Percentiles rank a stretch among this genome's conserved stretches.
Conservation (phyloP, 768 basidiomycete genomes). For the Pulveroboletus sp. region DNA sequence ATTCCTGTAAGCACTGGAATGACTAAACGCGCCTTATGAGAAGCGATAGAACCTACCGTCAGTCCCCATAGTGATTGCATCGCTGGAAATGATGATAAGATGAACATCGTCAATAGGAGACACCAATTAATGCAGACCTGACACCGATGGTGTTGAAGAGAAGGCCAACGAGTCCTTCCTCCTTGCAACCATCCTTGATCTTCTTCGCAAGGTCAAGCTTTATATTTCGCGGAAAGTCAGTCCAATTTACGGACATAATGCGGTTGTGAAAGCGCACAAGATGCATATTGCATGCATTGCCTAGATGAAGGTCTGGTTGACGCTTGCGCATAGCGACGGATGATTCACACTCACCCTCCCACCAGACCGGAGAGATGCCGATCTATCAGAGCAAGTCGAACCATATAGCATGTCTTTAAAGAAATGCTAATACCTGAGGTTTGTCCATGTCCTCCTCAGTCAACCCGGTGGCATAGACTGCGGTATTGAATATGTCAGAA, state of each 20-base stretch:
- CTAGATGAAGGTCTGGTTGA: constrained; percentile 32
- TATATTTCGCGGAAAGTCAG: constrained; percentile 3
- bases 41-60: constrained; percentile 51
- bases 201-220: constrained; percentile 77
- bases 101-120: neutral
- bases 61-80: constrained; percentile 88
- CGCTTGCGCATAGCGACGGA: neutral
- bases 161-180: constrained; percentile 76
- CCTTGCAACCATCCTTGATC: constrained; percentile 78
- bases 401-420: neutral
- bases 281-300: constrained; percentile 85
- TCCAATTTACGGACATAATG: neutral
- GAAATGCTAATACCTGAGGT: constrained; percentile 55
- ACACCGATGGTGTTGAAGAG: constrained; percentile 85
- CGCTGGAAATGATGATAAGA: constrained; percentile 38
- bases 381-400: constrained; percentile 44
- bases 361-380: constrained; percentile 87
- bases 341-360: constrained; percentile 61
- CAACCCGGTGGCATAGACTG: constrained; percentile 74
- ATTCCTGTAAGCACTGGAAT: constrained; percentile 51
- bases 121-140: constrained; percentile 45
- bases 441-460: constrained; percentile 79
- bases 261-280: constrained; percentile 44
- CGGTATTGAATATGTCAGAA: neutral
- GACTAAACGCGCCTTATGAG: neutral